Evolutionary conservation across 495 filamentous ascomycete species (phyloP).

Genomic region (Cercophora samala): DNA sequence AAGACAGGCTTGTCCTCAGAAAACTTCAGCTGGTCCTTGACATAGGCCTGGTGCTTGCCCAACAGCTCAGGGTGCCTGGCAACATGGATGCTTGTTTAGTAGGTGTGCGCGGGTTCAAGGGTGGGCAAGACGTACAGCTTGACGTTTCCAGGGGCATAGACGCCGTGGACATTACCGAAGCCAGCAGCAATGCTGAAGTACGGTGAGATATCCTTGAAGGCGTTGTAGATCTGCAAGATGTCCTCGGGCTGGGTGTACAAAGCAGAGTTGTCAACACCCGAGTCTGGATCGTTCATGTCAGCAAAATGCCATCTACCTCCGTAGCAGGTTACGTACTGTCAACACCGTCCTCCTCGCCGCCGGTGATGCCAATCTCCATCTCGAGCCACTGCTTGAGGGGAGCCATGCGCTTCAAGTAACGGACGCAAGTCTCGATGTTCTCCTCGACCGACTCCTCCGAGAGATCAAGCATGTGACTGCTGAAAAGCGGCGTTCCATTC

Average conservation of each 20-base stretch:
- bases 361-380: slow-evolving; percentile 65
- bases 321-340: not conserved
- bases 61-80: slow-evolving; percentile 77
- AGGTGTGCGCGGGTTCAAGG: too few relatives aligned
- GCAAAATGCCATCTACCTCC: not conserved
- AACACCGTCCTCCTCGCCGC: slow-evolving; percentile 87
- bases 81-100: too few relatives aligned
- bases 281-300: not conserved
- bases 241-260: slow-evolving; percentile 98
- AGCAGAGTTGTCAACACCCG: slow-evolving; percentile 80
- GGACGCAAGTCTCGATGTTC: slow-evolving; percentile 87
- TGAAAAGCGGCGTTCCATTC: slow-evolving; percentile 90
- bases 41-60: slow-evolving; percentile 87
- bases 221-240: slow-evolving; percentile 78
- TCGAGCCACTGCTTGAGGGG: slow-evolving; percentile 99
- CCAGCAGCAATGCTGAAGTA: slow-evolving; percentile 98
- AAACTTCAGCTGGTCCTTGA: slow-evolving; percentile 64
- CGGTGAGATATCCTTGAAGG: slow-evolving; percentile 73
- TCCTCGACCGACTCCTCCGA: slow-evolving; percentile 78
- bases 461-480: slow-evolving; percentile 96
- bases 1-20: slow-evolving; percentile 84
- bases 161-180: slow-evolving; percentile 95
- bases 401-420: slow-evolving; percentile 84
- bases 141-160: slow-evolving; percentile 98
- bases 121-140: slow-evolving; percentile 48